Evolutionary conservation across 2,329 filamentous ascomycete species (phyloP).

Genomic region (Nemania abortiva): DNA sequence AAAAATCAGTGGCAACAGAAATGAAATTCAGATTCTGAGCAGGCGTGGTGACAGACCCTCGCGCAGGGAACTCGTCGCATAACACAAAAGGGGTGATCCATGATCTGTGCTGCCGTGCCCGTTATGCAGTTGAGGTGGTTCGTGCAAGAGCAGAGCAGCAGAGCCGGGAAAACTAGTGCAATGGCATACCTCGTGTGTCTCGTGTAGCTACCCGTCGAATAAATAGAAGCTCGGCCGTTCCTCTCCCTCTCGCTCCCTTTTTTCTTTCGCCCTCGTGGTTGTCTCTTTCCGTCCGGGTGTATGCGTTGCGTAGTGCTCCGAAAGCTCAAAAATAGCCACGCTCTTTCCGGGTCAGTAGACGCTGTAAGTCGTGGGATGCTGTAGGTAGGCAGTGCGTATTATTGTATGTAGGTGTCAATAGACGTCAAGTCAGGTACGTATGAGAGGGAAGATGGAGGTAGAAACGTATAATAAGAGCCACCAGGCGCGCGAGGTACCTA

Average conservation of each 20-base stretch:
- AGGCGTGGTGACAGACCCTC: constrained; percentile 24
- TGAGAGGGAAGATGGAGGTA: constrained; percentile 28
- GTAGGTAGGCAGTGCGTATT: constrained; percentile 10
- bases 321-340: constrained; percentile 14
- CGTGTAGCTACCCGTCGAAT: constrained; percentile 38
- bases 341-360: constrained; percentile 22
- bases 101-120: constrained; percentile 34
- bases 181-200: constrained; percentile 42
- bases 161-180: constrained; percentile 32
- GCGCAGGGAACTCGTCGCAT: constrained; percentile 34
- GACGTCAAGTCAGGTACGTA: constrained; percentile 31
- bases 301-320: constrained; percentile 19
- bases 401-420: constrained; percentile 27
- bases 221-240: constrained; percentile 31
- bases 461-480: constrained; percentile 36
- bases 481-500: constrained; percentile 26
- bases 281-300: constrained; percentile 24
- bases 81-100: constrained; percentile 38
- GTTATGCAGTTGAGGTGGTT: constrained; percentile 26
- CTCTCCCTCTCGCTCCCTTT: constrained; percentile 5
- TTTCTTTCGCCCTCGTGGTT: constrained; percentile 13
- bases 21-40: constrained; percentile 23
- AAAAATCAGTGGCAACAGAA: constrained; percentile 26
- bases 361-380: constrained; percentile 29
- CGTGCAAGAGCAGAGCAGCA: constrained; percentile 27